Conservation (phyloP, 768 basidiomycete genomes). For the Amanita rubescens region DNA sequence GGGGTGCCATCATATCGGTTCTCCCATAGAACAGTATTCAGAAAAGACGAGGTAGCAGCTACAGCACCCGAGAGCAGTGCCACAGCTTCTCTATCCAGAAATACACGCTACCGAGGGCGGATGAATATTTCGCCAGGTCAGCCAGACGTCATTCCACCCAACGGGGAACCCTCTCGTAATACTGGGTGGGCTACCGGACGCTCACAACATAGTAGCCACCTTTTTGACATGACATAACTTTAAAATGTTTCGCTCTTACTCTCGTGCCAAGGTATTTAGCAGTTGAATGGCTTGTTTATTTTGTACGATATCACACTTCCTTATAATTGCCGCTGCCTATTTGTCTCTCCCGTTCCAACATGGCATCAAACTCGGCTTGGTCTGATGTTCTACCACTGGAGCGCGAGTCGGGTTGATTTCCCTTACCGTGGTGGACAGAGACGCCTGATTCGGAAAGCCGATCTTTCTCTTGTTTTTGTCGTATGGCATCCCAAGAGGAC, state of each 20-base stretch:
- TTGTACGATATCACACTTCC: conserved; percentile 8
- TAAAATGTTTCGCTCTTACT: not conserved
- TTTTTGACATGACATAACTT: not conserved
- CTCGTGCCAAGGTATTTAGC: not conserved
- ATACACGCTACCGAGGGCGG: conserved; percentile 24
- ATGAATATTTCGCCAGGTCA: not conserved
- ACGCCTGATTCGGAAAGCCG: conserved; percentile 15
- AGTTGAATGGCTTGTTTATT: conserved; percentile 10
- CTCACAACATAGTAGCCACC: not conserved
- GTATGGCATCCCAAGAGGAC: conserved; percentile 65
- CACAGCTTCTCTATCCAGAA: conserved; percentile 31
- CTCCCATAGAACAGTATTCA: conserved; percentile 59
- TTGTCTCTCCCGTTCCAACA: conserved; percentile 51
- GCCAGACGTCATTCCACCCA: not conserved
- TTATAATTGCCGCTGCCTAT: conserved; percentile 15
- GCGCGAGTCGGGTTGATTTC: conserved; percentile 7
- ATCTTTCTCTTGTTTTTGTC: conserved; percentile 46
- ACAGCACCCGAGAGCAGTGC: conserved; percentile 23
- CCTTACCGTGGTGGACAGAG: conserved; percentile 3
- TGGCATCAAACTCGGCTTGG: conserved; percentile 51
- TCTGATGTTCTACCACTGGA: conserved; percentile 32
- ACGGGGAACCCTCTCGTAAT: not conserved
- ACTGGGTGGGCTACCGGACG: not conserved
- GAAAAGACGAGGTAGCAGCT: conserved; percentile 32
- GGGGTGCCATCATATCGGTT: conserved; percentile 78